Evolutionary conservation across 495 filamentous ascomycete species (phyloP).

Genomic region (Poronia punctata): DNA sequence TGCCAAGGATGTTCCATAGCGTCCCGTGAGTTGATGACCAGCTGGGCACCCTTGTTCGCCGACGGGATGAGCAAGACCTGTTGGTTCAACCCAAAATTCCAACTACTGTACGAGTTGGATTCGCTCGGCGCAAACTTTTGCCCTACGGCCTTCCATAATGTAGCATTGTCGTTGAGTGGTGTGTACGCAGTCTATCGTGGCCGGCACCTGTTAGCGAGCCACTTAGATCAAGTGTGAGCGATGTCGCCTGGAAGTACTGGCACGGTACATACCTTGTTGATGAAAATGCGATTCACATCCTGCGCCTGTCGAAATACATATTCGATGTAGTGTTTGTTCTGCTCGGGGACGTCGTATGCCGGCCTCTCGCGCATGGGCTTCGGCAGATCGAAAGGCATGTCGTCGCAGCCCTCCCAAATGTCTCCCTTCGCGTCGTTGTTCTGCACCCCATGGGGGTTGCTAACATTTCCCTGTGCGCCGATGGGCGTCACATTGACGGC

Average conservation of each 20-base stretch:
- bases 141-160: slow-evolving; percentile 23
- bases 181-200: slow-evolving; percentile 20
- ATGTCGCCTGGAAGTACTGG: neutral
- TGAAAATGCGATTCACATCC: slow-evolving; percentile 28
- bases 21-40: slow-evolving; percentile 64
- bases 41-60: slow-evolving; percentile 55
- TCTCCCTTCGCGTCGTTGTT: slow-evolving; percentile 22
- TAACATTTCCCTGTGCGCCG: slow-evolving; percentile 19
- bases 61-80: slow-evolving; percentile 42
- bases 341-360: slow-evolving; percentile 18
- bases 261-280: slow-evolving; percentile 21
- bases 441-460: slow-evolving; percentile 24
- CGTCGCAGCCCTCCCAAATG: slow-evolving; percentile 27
- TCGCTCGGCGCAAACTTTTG: slow-evolving; percentile 20
- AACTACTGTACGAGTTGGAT: slow-evolving; percentile 24
- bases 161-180: slow-evolving; percentile 20
- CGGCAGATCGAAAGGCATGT: slow-evolving; percentile 30
- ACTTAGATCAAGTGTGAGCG: neutral
- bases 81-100: slow-evolving; percentile 25
- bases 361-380: slow-evolving; percentile 19
- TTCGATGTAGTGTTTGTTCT: slow-evolving; percentile 25
- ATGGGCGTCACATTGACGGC: slow-evolving; percentile 6
- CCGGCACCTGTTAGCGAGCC: neutral
- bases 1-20: slow-evolving; percentile 35
- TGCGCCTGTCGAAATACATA: slow-evolving; percentile 27